phyloP scores from a whole-genome alignment of 2,329 filamentous ascomycete genomes.

The Botrytis byssoidea region DNA sequence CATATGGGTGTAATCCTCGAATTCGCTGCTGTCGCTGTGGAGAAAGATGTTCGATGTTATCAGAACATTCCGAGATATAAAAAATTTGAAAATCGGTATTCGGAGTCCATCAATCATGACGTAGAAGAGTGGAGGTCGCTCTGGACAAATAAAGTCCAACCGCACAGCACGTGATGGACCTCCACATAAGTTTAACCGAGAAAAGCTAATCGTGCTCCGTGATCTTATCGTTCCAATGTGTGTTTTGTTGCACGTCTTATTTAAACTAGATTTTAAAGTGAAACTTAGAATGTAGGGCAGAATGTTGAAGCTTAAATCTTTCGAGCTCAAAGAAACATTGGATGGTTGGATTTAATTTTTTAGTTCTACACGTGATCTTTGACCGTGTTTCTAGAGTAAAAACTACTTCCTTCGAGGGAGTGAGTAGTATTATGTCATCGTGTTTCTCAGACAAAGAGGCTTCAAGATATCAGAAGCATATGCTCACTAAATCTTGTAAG shows the following conservation, averaged over 20 bases:
- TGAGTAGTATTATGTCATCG: not conserved
- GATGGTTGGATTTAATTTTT: accelerated
- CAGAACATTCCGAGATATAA: not conserved
- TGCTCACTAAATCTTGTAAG: not conserved
- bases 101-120: not conserved
- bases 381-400: accelerated
- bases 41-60: not conserved
- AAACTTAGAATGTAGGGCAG: not conserved
- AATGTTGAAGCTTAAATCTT: not conserved
- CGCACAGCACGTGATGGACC: not conserved
- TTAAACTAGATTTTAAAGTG: not conserved
- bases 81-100: not conserved
- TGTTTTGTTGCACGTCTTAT: not conserved
- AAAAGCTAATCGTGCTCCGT: not conserved
- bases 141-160: not conserved
- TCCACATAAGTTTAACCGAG: not conserved
- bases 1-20: not conserved
- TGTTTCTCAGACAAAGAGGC: not conserved
- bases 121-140: not conserved
- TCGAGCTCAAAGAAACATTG: accelerated
- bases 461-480: not conserved
- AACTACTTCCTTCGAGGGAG: not conserved
- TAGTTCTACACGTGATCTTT: not conserved
- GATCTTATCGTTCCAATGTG: not conserved
- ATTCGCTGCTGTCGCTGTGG: not conserved